Conservation (phyloP, 1,139 yeast species). For the Debaryomycetaceae sp. region DNA sequence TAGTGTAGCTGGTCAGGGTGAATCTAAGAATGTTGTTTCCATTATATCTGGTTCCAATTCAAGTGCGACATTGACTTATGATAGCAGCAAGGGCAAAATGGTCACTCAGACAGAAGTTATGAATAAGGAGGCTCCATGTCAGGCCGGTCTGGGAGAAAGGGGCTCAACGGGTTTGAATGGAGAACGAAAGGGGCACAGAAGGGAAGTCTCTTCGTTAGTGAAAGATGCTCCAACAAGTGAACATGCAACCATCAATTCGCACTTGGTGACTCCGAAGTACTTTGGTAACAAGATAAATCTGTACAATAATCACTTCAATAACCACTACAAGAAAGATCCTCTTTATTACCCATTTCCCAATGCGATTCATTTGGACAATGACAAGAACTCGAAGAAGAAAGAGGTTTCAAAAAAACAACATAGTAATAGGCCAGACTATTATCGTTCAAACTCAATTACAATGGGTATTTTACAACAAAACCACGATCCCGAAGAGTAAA, state of each 20-base stretch:
- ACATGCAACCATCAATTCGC: slow-evolving; percentile 20
- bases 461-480: slow-evolving; percentile 37
- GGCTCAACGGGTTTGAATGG: not conserved
- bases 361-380: slow-evolving; percentile 38
- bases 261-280: slow-evolving; percentile 10
- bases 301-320: slow-evolving; percentile 28
- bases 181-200: not conserved
- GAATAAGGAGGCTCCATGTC: not conserved
- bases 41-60: slow-evolving; percentile 16
- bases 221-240: slow-evolving; percentile 21
- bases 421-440: slow-evolving; percentile 24
- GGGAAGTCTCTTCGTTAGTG: not conserved
- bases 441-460: slow-evolving; percentile 41
- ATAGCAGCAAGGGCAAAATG: slow-evolving; percentile 2
- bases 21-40: not conserved
- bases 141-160: not conserved
- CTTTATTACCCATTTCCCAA: slow-evolving; percentile 35
- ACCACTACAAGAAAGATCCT: slow-evolving; percentile 47
- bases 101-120: not conserved
- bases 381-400: slow-evolving; percentile 25
- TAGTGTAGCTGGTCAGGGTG: slow-evolving; percentile 8
- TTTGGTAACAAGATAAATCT: slow-evolving; percentile 5
- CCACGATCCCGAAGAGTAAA: too few species aligned
- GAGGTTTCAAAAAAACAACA: slow-evolving; percentile 16
- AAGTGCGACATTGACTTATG: slow-evolving; percentile 17